Conservation (phyloP, 352 stramenopile genomes). For the Peronosclerospora sorghi region DNA sequence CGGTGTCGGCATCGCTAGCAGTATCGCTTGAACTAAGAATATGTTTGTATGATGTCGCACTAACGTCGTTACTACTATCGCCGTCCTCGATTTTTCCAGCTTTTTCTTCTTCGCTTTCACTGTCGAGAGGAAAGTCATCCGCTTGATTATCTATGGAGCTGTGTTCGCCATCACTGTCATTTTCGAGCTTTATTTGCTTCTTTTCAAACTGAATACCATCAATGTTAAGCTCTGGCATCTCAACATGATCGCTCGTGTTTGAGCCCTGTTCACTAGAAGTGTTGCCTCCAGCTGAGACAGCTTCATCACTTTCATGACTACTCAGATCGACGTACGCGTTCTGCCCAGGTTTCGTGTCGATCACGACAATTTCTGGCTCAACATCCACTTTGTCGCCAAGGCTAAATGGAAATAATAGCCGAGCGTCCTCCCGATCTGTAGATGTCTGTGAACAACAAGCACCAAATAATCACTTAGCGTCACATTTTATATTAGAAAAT, state of each 20-base stretch:
- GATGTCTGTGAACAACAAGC: conserved; percentile 21
- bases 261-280: conserved; percentile 1
- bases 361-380: conserved; percentile 21
- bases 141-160: too few relatives aligned
- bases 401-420: conserved; percentile 22
- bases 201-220: neutral
- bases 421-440: conserved; percentile 24
- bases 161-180: neutral
- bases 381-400: conserved; percentile 13
- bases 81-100: too few relatives aligned
- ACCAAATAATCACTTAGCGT: neutral
- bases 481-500: neutral
- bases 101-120: too few relatives aligned
- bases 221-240: conserved; percentile 3
- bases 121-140: too few relatives aligned
- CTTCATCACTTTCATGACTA: neutral
- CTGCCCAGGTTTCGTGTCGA: conserved; percentile 18
- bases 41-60: too few relatives aligned
- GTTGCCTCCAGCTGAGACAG: neutral
- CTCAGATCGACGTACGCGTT: conserved; percentile 10
- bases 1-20: too few relatives aligned
- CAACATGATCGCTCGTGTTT: conserved; percentile 1
- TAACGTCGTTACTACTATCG: too few relatives aligned
- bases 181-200: conserved; percentile 3
- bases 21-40: too few relatives aligned